Evolutionary conservation across 495 filamentous ascomycete species (phyloP).

Genomic region (Trichocladium antarcticum): DNA sequence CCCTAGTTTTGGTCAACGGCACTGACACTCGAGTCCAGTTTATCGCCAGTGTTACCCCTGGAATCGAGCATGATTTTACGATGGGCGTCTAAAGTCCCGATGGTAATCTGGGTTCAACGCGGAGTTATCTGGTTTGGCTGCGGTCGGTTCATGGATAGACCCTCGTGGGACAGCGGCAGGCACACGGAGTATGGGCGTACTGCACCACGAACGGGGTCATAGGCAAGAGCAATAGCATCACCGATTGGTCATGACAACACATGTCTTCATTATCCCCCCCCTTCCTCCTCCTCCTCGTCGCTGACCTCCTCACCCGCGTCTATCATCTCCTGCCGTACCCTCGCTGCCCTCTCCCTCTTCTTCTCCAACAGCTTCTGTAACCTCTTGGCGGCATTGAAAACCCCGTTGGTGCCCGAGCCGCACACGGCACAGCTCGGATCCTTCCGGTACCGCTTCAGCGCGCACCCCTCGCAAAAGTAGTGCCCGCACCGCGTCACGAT

Average conservation of each 20-base stretch:
- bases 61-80: conserved; percentile 96
- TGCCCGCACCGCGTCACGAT: conserved; percentile 87
- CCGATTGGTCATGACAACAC: neutral
- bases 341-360: conserved; percentile 62
- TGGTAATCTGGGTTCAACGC: neutral
- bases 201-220: neutral
- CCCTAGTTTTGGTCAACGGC: neutral
- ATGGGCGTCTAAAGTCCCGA: conserved; percentile 63
- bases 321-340: conserved; percentile 56
- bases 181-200: conserved; percentile 4
- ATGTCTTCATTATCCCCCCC: neutral
- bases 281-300: conserved; percentile 45
- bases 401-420: conserved; percentile 69
- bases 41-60: conserved; percentile 91
- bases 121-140: neutral
- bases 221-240: neutral
- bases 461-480: conserved; percentile 90
- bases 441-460: conserved; percentile 65
- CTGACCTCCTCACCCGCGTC: conserved; percentile 60
- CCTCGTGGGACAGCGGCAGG: neutral
- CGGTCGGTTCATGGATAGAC: conserved; percentile 3
- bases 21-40: conserved; percentile 43
- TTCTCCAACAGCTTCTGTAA: conserved; percentile 70
- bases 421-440: conserved; percentile 79
- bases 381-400: conserved; percentile 82